Evolutionary conservation across 106 monocot species (phyloP).

Genomic region (Narthecium ossifragum): DNA sequence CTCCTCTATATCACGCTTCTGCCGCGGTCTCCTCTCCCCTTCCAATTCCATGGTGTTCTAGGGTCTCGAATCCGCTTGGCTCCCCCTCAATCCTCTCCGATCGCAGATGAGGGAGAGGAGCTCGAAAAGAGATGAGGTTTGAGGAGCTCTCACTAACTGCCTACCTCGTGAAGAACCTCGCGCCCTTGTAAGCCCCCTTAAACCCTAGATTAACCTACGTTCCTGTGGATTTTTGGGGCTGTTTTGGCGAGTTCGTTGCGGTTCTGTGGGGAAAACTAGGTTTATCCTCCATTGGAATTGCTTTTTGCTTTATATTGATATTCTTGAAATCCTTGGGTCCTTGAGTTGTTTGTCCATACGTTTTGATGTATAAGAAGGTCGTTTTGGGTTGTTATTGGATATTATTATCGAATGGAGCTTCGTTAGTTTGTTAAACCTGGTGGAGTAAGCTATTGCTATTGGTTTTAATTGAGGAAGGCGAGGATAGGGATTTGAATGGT

Average conservation of each 20-base stretch:
- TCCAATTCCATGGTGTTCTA: not conserved
- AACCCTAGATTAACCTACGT: slow-evolving; percentile 5
- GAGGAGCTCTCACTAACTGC: slow-evolving; percentile 31
- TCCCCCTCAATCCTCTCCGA: not conserved
- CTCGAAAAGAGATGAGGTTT: slow-evolving; percentile 30
- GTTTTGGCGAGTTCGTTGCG: not conserved
- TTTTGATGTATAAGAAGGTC: too few relatives aligned
- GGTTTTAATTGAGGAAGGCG: too few relatives aligned
- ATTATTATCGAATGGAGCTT: too few relatives aligned
- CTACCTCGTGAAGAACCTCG: slow-evolving; percentile 41
- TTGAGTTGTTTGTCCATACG: too few relatives aligned
- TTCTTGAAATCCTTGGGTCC: too few relatives aligned
- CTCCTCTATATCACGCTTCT: not conserved
- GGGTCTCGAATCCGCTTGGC: not conserved
- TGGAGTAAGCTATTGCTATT: too few relatives aligned
- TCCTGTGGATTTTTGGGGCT: not conserved
- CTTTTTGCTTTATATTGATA: too few relatives aligned
- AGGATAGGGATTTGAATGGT: too few relatives aligned
- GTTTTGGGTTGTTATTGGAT: too few relatives aligned
- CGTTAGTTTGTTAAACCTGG: too few relatives aligned
- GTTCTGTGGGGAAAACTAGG: not conserved
- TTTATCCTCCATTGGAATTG: not conserved
- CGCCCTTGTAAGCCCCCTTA: slow-evolving; percentile 31
- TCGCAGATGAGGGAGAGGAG: slow-evolving; percentile 11
- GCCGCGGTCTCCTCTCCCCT: not conserved